Evolutionary conservation across 2,329 filamentous ascomycete species (phyloP), one percentile per base, ranked within the genome.

Genomic region (Alternaria sp.): DNA sequence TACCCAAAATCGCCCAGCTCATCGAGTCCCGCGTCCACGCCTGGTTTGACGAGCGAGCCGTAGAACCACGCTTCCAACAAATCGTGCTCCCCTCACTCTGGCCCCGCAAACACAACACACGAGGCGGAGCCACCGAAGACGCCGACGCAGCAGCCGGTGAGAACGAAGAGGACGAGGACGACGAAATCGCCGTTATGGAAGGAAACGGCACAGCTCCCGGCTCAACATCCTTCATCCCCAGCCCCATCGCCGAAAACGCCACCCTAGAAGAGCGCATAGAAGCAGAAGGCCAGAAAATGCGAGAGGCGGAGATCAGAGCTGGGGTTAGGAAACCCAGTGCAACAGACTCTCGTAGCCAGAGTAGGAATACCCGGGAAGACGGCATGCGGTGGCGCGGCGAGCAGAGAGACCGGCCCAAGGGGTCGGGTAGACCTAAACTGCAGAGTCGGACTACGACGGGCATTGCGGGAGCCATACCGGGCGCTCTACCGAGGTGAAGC

Each of bases 1-100:
- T 96, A 1, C 93, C 93, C 26, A 96, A 96, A 77, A 95, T 96
- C 72, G 92, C 93, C 0, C 91, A 95, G 77, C 84, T 96, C 2
- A 89, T 96, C 44, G 93, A 96, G 80, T 87, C 89, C 5, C 86
- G 92, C 17, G 85, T 96, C 15, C 92, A 96, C 80, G 88, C 89
- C 58, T 96, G 93, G 93, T 95, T 96, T 78, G 92, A 96, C 77
- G 92, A 96, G 75, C 88, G 93, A 50, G 92, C 90, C 66, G 93
- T 96, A 7, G 92, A 96, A 80, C 93, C 93, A 2, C 87, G 92
- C 25, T 96, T 96, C 79, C 93, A 96, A 77, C 92, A 96, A 76
- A 95, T 96, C 68, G 91, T 91, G 1, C 83, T 96, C 9, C 93
- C 93, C 0, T 93, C 89, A 70, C 77, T 96, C 62, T 96, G 93